These are phyloP conservation scores for Acanthamoeba rhysodes DNA, from an alignment of 208 protist genomes.

Conservation along the genomic window DNA sequence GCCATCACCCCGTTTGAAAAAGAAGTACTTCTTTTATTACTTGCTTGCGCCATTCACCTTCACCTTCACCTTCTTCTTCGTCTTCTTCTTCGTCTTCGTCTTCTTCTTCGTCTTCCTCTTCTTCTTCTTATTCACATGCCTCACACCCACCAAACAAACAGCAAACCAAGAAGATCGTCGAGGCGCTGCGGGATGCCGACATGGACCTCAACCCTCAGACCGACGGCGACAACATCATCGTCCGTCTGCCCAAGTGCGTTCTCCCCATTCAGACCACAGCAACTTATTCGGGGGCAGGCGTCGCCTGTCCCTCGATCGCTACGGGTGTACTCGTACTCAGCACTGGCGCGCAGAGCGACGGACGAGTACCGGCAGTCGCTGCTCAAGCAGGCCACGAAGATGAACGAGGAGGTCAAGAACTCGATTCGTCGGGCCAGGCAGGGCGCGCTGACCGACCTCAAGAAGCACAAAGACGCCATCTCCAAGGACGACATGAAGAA, in stretches of 20 bases:
- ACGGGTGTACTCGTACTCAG: too few relatives aligned
- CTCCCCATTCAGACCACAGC: neutral
- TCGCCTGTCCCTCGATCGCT: too few relatives aligned
- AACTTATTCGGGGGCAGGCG: too few relatives aligned
- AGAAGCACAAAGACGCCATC: slow-evolving; percentile 67
- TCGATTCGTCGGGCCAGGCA: slow-evolving; percentile 30
- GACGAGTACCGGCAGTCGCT: slow-evolving; percentile 48
- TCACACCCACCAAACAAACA: neutral
- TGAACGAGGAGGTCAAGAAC: slow-evolving; percentile 40
- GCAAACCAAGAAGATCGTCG: slow-evolving; percentile 34
- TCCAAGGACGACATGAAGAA: slow-evolving; percentile 72
- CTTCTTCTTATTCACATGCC: neutral
- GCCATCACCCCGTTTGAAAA: slow-evolving; percentile 55
- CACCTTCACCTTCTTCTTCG: too few relatives aligned
- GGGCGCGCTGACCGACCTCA: slow-evolving; percentile 23
- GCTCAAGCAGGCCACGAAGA: slow-evolving; percentile 51
- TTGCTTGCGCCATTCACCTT: too few relatives aligned
- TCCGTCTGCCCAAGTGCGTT: slow-evolving; percentile 42
- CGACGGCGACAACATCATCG: slow-evolving; percentile 56
- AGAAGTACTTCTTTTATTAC: neutral
- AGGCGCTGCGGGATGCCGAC: slow-evolving; percentile 11
- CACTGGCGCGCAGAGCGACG: neutral
- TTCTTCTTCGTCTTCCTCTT: neutral
- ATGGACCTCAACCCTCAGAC: slow-evolving; percentile 59
- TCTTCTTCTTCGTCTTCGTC: too few relatives aligned